Conservation (phyloP, 2,329 filamentous ascomycete species). For the Colletotrichum cuscutae region DNA sequence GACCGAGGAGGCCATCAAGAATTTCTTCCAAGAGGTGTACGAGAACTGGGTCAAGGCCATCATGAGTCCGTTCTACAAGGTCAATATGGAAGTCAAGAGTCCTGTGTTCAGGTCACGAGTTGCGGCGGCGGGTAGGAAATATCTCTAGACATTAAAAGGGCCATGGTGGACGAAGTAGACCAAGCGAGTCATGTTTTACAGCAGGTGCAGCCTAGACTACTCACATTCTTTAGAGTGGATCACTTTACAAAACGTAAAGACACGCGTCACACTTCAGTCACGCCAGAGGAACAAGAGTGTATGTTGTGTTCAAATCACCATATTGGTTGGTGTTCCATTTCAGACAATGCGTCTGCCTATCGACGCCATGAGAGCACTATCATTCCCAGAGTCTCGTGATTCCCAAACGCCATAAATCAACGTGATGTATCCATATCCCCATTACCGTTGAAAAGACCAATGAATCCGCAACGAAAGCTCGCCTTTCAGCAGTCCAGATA, state of each 20-base stretch:
- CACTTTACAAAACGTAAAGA: not conserved
- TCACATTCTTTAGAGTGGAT: not conserved
- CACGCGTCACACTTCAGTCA: slow-evolving; percentile 1
- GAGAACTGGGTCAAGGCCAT: slow-evolving; percentile 96
- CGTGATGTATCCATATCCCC: slow-evolving; percentile 35
- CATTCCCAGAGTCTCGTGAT: slow-evolving; percentile 37
- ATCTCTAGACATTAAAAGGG: slow-evolving; percentile 63
- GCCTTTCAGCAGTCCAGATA: not conserved
- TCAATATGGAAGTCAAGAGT: slow-evolving; percentile 86
- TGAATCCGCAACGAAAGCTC: not conserved
- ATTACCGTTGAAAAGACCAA: slow-evolving; percentile 34
- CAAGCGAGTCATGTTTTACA: not conserved
- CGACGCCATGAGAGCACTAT: slow-evolving; percentile 37
- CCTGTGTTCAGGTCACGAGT: slow-evolving; percentile 87
- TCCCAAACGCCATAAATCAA: slow-evolving; percentile 41
- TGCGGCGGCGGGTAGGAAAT: slow-evolving; percentile 90
- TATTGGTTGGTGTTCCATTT: slow-evolving; percentile 36
- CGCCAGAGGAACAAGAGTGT: no score
- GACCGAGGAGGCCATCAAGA: slow-evolving; percentile 94
- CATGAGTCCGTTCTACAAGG: slow-evolving; percentile 95
- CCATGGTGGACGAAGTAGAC: slow-evolving; percentile 34
- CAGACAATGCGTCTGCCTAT: slow-evolving; percentile 37
- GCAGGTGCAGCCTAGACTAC: not conserved
- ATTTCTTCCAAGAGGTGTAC: slow-evolving; percentile 95
- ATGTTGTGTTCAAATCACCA: slow-evolving; percentile 35